phyloP scores from a whole-genome alignment of 352 stramenopile species.

The Pythium vanterpoolii region DNA sequence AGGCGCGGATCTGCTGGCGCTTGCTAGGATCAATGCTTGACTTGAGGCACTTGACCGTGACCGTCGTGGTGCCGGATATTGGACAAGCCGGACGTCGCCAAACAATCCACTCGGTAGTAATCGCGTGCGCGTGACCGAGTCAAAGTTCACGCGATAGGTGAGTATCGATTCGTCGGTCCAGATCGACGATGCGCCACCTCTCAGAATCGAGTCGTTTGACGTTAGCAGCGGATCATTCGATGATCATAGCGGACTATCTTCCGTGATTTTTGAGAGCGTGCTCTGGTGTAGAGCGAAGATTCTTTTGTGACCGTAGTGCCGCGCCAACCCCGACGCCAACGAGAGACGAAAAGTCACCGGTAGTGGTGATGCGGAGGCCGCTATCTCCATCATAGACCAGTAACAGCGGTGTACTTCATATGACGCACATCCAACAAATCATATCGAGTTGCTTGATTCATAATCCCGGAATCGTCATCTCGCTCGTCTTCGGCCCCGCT shows the following conservation, averaged over 20 bases:
- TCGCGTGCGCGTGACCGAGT: conserved; percentile 22
- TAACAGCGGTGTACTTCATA: conserved; percentile 2
- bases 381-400: conserved; percentile 23
- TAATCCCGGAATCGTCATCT: conserved; percentile 23
- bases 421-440: conserved; percentile 25
- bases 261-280: background rate
- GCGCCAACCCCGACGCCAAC: background rate
- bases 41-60: background rate
- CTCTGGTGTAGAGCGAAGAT: background rate
- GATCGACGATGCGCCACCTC: conserved; percentile 20
- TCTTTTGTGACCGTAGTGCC: background rate
- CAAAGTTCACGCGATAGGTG: conserved; percentile 44
- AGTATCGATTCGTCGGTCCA: conserved; percentile 67
- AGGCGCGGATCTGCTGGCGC: conserved; percentile 14
- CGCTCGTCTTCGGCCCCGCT: conserved; percentile 16
- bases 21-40: conserved; percentile 15
- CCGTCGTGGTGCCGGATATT: conserved; percentile 13
- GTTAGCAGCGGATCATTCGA: conserved; percentile 2
- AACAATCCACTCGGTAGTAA: conserved; percentile 21
- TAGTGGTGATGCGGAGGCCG: conserved; percentile 23
- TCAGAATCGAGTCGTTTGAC: conserved; percentile 10
- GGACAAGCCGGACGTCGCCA: conserved; percentile 34
- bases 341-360: conserved; percentile 17
- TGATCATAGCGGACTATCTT: background rate
- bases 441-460: conserved; percentile 18